Evolutionary conservation across 768 basidiomycete species (phyloP), one percentile per base, ranked within the genome.

Genomic region (Termitomyces sp.): DNA sequence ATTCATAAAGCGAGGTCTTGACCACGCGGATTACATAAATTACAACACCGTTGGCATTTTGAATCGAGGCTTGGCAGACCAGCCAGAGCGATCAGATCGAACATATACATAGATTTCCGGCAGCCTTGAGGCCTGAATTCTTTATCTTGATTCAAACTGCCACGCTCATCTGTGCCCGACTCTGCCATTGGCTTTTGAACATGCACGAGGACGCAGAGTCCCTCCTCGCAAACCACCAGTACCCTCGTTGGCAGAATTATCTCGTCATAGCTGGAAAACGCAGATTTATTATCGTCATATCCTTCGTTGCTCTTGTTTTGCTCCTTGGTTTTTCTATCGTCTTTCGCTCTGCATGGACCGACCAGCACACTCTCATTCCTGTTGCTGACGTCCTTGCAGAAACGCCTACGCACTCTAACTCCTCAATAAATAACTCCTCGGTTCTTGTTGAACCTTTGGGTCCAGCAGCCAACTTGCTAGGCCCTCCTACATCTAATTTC

Each of bases 401-500:
- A 41, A 35, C 9, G 9, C 23, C 48, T 57, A n/a, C 12, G 14
- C 40, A 26, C 18, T 49, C 28, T 4, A 55, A 55, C 4, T 50
- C 47, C 14, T 50, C 57, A 3, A 44, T 35, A 8, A 30, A 40
- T n/a, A 55, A 56, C 16, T 50, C 53, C 23, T 50, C 57, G 4
- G 56, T 46, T 12, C 33, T 61, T 50, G 26, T 66, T 30, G 67
- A 71, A 50, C 60, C 55, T 36, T 43, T 63, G 32, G 66, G 66
- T 32, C 63, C 63, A 48, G 60, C 48, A 26, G 56, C 58, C 14
- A 66, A 66, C 55, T 48, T 66, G 51, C 41, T 71, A 33, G 88
- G 87, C 0, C 72, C 77, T 2, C 85, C 88, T 10, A 87, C 85
- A 3, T 58, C 69, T 54, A 75, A 73, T 41, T 88, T 88, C 71